Base-by-base conservation (phyloP, 164 flowering plant genomes). In the Platanus orientalis region DNA sequence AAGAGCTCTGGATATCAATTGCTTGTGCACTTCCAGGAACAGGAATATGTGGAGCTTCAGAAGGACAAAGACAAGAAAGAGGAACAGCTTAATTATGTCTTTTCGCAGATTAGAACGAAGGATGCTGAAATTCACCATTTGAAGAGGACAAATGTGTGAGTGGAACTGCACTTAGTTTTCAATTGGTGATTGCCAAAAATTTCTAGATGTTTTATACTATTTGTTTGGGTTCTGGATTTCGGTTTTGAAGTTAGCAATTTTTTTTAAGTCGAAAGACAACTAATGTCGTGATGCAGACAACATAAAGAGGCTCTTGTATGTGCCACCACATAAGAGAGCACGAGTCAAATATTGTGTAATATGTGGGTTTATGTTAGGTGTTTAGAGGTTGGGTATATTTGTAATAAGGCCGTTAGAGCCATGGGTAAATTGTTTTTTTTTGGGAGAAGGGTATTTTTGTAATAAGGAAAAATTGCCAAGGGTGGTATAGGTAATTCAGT, bases 61-160 rank as follows among this genome's bases (percentile, higher is more conserved):
- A 84, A 75, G 68, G 89, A 80, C 58, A 80, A 76, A 60, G 76
- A 80, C 56, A 67, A 73, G 54, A 82, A 80, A 57, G 81, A 79
- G 34, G 74, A 78, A 48, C 79, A 71, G 65, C 80, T 79, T 66
- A 82, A 71, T 63, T 47, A 40, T 71, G 68, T 68, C 7, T 49
- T 49, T 66, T 60, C 79, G 26, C 65, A 54, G 23, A 62, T 54
- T 40, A 73, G 75, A 61, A 75, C 65, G 24, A 78, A 66, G 71
- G 75, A 61, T 68, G 68, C 36, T 45, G 69, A 66, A 53, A 53
- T 21, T 58, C 34, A 52, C 14, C 26, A 17, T 54, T 62, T 54
- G 32, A 78, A 72, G 60, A 71, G 28, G 24, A 34, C 45, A 39
- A 50, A 70, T 26, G 20, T 50, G 92, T 87, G 63, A 77, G 90